A percentile compares a stretch with the other conserved stretches of the same genome.
Conservation (phyloP, 805 yeast genomes). For the Candida germanica region DNA sequence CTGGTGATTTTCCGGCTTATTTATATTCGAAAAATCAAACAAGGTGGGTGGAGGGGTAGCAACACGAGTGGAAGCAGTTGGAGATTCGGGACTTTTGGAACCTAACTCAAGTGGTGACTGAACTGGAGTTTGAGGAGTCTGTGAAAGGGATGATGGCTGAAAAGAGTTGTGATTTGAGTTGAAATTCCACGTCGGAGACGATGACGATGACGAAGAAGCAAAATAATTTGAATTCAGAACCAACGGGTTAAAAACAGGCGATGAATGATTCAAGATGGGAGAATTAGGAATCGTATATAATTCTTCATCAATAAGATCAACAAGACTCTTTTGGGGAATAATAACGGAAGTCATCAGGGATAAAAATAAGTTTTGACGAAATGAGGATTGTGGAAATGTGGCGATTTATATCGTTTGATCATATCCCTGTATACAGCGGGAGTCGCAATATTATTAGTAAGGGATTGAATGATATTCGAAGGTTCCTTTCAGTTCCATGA, state of each 20-base stretch:
- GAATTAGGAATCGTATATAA: slow-evolving; percentile 41
- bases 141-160: background rate
- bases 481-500: slow-evolving; percentile 7
- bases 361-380: background rate
- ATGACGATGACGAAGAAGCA: slow-evolving; percentile 2
- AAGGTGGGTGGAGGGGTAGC: background rate
- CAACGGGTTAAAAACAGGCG: slow-evolving; percentile 9
- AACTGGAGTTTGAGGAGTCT: background rate
- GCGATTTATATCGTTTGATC: slow-evolving; percentile 9
- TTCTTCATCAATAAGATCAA: slow-evolving; percentile 62
- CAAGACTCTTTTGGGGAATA: slow-evolving; percentile 52
- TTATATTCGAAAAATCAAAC: slow-evolving; percentile 1
- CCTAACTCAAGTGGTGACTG: background rate
- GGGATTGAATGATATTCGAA: slow-evolving; percentile 4
- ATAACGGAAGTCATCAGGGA: slow-evolving; percentile 42
- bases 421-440: slow-evolving; percentile 4
- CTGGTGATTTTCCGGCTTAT: slow-evolving; percentile 5
- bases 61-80: background rate
- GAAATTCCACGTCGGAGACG: background rate
- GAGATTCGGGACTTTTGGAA: background rate
- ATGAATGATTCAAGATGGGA: slow-evolving; percentile 14
- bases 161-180: background rate
- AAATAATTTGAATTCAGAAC: slow-evolving; percentile 7
- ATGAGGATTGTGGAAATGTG: slow-evolving; percentile 2
- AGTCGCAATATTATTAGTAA: slow-evolving; percentile 1